A percentile compares a stretch with the other conserved stretches of the same genome.
phyloP scores from a whole-genome alignment of 2,329 filamentous ascomycete genomes.

The Pseudonectria buxi region DNA sequence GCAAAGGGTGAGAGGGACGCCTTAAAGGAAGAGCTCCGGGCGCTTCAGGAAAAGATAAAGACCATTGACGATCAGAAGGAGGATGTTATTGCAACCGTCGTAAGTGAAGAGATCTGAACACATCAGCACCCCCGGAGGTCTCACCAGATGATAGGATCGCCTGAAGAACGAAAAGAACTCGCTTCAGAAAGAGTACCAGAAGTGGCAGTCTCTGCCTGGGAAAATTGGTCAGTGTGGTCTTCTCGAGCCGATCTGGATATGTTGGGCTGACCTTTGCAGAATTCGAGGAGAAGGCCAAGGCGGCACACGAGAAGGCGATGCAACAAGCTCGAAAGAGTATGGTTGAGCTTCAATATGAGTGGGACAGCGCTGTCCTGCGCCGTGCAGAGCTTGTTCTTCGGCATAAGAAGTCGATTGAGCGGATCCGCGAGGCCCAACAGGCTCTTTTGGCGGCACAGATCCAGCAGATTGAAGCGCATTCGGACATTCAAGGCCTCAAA shows the following conservation, averaged over 20 bases:
- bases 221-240: slow-evolving; percentile 54
- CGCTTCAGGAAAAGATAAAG: slow-evolving; percentile 31
- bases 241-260: not conserved
- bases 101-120: slow-evolving; percentile 15
- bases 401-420: slow-evolving; percentile 53
- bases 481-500: slow-evolving; percentile 66
- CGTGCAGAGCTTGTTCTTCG: slow-evolving; percentile 48
- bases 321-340: slow-evolving; percentile 33
- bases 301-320: slow-evolving; percentile 25
- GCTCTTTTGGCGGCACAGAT: slow-evolving; percentile 64
- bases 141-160: slow-evolving; percentile 31
- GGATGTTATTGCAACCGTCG: slow-evolving; percentile 34
- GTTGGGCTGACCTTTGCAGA: slow-evolving; percentile 22
- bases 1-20: slow-evolving; percentile 28
- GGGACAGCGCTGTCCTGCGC: slow-evolving; percentile 48
- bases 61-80: slow-evolving; percentile 37
- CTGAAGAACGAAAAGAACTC: slow-evolving; percentile 57
- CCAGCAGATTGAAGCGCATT: slow-evolving; percentile 70
- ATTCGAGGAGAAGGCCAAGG: slow-evolving; percentile 29
- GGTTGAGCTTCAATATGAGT: slow-evolving; percentile 42
- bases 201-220: slow-evolving; percentile 60
- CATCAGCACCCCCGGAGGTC: not conserved
- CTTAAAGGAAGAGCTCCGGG: slow-evolving; percentile 27
- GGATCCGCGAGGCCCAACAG: slow-evolving; percentile 55
- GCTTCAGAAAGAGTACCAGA: slow-evolving; percentile 58